A percentile compares a stretch with the other conserved stretches of the same genome.
Conservation (phyloP, 495 filamentous ascomycete genomes). For the Barbatosphaeria neglecta region DNA sequence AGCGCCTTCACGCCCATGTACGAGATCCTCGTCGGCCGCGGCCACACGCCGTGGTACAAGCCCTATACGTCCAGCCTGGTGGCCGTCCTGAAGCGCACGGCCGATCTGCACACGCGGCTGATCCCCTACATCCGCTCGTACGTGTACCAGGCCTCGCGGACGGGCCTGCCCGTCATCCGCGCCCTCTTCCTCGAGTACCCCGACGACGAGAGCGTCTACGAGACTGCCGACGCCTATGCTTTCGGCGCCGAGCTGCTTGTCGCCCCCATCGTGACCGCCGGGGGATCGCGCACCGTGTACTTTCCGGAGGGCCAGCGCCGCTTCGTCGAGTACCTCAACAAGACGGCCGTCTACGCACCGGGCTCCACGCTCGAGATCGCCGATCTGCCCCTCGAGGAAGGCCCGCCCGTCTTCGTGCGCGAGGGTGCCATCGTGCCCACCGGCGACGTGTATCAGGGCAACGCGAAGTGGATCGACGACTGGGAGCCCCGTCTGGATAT, state of each 20-base stretch:
- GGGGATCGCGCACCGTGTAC: slow-evolving; percentile 12
- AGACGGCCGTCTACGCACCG: slow-evolving; percentile 6
- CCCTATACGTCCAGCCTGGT: slow-evolving; percentile 11
- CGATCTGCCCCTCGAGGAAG: slow-evolving; percentile 1
- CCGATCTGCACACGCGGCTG: slow-evolving; percentile 14
- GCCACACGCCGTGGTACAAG: slow-evolving; percentile 21
- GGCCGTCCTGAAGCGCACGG: slow-evolving; percentile 11
- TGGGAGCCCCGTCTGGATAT: slow-evolving; percentile 17
- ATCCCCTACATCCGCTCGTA: slow-evolving; percentile 18
- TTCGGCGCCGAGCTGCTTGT: slow-evolving; percentile 18
- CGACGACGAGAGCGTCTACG: slow-evolving; percentile 7
- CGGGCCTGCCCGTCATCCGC: slow-evolving; percentile 15
- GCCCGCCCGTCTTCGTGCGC: slow-evolving; percentile 13
- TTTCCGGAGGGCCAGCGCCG: slow-evolving; percentile 10
- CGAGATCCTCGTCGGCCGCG: slow-evolving; percentile 21
- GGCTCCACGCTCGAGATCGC: slow-evolving; percentile 6
- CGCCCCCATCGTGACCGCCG: slow-evolving; percentile 14
- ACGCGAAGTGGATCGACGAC: slow-evolving; percentile 17
- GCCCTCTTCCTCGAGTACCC: slow-evolving; percentile 19
- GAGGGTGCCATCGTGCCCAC: slow-evolving; percentile 17
- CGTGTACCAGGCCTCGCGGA: slow-evolving; percentile 14
- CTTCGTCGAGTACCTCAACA: slow-evolving; percentile 17
- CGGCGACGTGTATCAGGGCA: slow-evolving; percentile 17
- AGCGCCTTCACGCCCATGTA: slow-evolving; percentile 18
- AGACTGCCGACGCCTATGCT: slow-evolving; percentile 14